Conservation (phyloP, 441 rosid species). For the Erodium moschatum region DNA sequence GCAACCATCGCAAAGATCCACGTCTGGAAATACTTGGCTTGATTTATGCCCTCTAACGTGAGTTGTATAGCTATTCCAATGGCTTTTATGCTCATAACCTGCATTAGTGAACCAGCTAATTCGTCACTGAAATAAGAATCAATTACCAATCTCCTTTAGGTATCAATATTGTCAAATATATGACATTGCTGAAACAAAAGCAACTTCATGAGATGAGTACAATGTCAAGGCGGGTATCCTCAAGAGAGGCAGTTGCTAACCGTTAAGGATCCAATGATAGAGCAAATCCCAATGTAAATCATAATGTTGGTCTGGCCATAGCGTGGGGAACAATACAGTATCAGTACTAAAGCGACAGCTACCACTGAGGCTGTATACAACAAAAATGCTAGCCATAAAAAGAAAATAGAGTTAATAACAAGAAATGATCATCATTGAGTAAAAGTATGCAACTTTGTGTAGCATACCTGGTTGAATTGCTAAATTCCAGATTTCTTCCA, state of each 20-base stretch:
- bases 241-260: slow-evolving; percentile 23
- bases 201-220: neutral
- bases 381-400: slow-evolving; percentile 48
- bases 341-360: slow-evolving; percentile 47
- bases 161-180: neutral
- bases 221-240: neutral
- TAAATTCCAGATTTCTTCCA: slow-evolving; percentile 51
- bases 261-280: slow-evolving; percentile 57
- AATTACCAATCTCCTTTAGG: neutral
- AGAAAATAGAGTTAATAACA: slow-evolving; percentile 12
- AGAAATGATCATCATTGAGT: neutral
- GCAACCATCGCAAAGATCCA: slow-evolving; percentile 85
- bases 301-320: slow-evolving; percentile 59
- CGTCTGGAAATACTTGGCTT: slow-evolving; percentile 57
- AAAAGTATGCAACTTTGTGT: neutral
- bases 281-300: slow-evolving; percentile 60
- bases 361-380: slow-evolving; percentile 44
- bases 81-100: slow-evolving; percentile 96
- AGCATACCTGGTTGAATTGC: slow-evolving; percentile 58
- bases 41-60: slow-evolving; percentile 71
- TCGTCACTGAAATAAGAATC: neutral
- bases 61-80: slow-evolving; percentile 81
- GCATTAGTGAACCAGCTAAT: slow-evolving; percentile 18
- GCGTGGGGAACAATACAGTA: slow-evolving; percentile 49
- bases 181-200: neutral